Percentiles rank a stretch among this genome's conserved stretches.
Conservation (phyloP, 495 filamentous ascomycete genomes). For the Daldinia bambusicola region DNA sequence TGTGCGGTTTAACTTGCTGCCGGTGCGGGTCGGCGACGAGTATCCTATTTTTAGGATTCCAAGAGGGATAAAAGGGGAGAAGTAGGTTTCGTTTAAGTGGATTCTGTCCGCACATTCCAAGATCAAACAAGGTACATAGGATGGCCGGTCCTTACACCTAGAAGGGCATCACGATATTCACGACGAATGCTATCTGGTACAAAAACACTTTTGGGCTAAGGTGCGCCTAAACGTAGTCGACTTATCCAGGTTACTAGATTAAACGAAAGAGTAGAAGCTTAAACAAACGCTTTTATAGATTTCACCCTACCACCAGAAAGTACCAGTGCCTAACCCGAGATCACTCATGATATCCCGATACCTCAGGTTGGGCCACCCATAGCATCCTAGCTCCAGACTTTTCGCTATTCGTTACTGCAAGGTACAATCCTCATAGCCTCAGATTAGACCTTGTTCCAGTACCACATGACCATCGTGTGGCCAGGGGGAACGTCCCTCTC, state of each 20-base stretch:
- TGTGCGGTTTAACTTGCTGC: slow-evolving; percentile 48
- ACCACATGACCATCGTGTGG: slow-evolving; percentile 46
- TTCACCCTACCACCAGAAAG: not conserved
- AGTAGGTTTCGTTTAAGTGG: too few species aligned
- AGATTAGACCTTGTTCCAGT: slow-evolving; percentile 41
- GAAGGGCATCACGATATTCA: not conserved
- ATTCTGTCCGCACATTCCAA: too few species aligned
- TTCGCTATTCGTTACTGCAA: too few species aligned
- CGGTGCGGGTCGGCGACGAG: slow-evolving; percentile 45
- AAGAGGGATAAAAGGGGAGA: not conserved
- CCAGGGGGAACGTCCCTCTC: slow-evolving; percentile 45
- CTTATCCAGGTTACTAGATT: not conserved
- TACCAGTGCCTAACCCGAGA: not conserved
- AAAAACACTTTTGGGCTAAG: not conserved
- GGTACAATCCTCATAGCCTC: not conserved
- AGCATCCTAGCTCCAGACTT: too few species aligned
- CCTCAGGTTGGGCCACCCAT: not conserved
- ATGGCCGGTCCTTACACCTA: too few species aligned
- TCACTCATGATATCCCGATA: not conserved
- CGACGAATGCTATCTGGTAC: not conserved
- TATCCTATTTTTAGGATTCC: slow-evolving; percentile 49
- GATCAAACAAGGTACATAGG: too few species aligned
- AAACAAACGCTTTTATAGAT: not conserved
- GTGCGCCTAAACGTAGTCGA: not conserved
- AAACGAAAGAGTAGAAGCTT: not conserved